Base-by-base conservation (phyloP, 805 yeast genomes). In the Candida caryicola region DNA sequence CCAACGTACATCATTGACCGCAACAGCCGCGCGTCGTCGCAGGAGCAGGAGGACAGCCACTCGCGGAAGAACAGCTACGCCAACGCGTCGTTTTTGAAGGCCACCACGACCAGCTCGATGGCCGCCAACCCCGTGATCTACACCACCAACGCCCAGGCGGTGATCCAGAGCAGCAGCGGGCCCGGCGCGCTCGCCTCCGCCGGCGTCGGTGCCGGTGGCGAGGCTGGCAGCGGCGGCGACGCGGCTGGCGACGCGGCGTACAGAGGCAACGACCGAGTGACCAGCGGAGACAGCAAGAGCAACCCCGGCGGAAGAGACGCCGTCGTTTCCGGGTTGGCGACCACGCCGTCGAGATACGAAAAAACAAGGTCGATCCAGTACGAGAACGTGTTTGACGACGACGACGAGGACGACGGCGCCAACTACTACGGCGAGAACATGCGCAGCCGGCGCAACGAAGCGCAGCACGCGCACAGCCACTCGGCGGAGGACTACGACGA, bases 321-420 rank as follows among this genome's bases (percentile, higher is more conserved):
- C 23, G 53, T 40, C 8, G 57, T 61, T 2, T 35, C 55, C 8
- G 71, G 69, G 1, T 51, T 63, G 14, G 56, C 70, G 4, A 64
- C 72, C 1, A 57, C 63, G 1, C 69, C 71, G 0, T 64, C 70
- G 6, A 52, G 55, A 1, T 55, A 50, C 41, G 44, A 35, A 3
- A 31, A 41, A 16, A 52, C 56, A 34, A 36, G 45, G 31, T 47
- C 51, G 2, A 56, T 60, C 15, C 53, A 55, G 23, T 69, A 69
- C 49, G 70, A 59, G 26, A 59, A 62, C 45, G 73, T 68, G 16
- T 69, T 68, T 50, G 74, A 66, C 15, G 73, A 67, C 37, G 71
- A 65, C 29, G 77, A 73, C 27, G 82, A 77, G 23, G 84, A 77
- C 4, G 58, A 49, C 3, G 29, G 31, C 18, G 21, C 29, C 25